phyloP scores from a whole-genome alignment of 129 eudicot species.

The Glebionis coronaria region DNA sequence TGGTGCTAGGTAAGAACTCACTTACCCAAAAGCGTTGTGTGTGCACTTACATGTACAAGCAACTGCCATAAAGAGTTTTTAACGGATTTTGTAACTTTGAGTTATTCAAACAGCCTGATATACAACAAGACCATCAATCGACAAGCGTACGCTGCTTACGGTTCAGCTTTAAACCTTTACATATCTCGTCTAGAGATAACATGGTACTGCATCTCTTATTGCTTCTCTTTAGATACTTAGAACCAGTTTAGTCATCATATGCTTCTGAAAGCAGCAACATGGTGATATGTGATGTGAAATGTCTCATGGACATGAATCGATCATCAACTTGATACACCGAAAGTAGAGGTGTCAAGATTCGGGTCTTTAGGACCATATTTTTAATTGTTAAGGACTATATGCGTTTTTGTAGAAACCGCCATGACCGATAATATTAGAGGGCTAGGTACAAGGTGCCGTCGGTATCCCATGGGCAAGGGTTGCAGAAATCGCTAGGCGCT shows the following conservation, averaged over 20 bases:
- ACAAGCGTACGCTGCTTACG: too few species aligned
- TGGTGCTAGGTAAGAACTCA: background rate
- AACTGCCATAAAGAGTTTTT: background rate
- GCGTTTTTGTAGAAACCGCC: too few species aligned
- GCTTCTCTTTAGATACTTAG: constrained; percentile 53
- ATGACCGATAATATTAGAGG: too few species aligned
- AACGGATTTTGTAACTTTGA: background rate
- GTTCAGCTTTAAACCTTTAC: too few species aligned
- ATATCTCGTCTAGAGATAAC: too few species aligned
- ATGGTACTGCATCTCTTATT: constrained; percentile 4
- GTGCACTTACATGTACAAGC: background rate
- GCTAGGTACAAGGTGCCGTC: too few species aligned
- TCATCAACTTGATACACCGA: background rate
- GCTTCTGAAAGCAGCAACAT: constrained; percentile 61
- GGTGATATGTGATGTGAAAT: constrained; percentile 97
- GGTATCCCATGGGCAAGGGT: too few species aligned
- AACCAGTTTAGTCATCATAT: constrained; percentile 88
- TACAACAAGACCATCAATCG: too few species aligned
- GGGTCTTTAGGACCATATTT: too few species aligned
- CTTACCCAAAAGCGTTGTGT: background rate
- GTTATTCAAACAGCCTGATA: background rate
- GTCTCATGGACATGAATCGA: background rate
- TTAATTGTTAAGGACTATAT: too few species aligned
- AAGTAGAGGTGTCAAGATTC: too few species aligned
- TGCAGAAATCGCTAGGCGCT: too few species aligned